Base-by-base conservation (phyloP, 179 eudicot genomes). In the Vitellaria paradoxa region DNA sequence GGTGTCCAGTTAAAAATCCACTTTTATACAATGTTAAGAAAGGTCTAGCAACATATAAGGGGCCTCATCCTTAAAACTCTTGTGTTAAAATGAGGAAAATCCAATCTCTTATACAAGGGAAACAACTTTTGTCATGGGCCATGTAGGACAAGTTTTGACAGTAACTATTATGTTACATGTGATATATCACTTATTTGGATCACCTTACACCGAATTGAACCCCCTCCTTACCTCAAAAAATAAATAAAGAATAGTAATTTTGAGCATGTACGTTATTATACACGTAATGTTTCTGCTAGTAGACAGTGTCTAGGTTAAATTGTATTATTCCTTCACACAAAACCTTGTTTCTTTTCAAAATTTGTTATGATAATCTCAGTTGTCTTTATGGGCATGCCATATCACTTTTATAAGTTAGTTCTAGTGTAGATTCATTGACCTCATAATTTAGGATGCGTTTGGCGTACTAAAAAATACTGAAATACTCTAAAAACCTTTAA, bases 311-410 rank as follows among this genome's bases (percentile, higher is more conserved):
- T 63, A 12, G 56, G 59, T 47, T 59, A 10, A n/a, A 26, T 15
- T 0, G 0, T 45, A 61, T 65, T 6, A 3, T 67, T 75, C 26
- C 46, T 63, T 66, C 3, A 47, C 21, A 13, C 73, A 45, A 66
- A 55, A 56, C 50, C 42, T 57, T 56, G 66, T 57, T 57, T 53
- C 46, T 57, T 53, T 66, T n/a, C 66, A 1, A 65, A 30, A 50
- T 37, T 72, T 53, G 63, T 37, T 78, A 17, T 56, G 60, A 50
- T 49, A 66, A 59, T 26, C 45, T 18, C 68, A 74, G 26, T 74
- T 12, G 52, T 57, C 67, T 66, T 56, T 63, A 40, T 59, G 59
- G 45, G 67, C 20, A 78, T 9, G 7, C 65, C 61, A 20, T 23
- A 50, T 14, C 5, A 14, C 15, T 9, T 63, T 23, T 24, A 12